Conservation (phyloP, 345 rosid species). For the Populus simonii region DNA sequence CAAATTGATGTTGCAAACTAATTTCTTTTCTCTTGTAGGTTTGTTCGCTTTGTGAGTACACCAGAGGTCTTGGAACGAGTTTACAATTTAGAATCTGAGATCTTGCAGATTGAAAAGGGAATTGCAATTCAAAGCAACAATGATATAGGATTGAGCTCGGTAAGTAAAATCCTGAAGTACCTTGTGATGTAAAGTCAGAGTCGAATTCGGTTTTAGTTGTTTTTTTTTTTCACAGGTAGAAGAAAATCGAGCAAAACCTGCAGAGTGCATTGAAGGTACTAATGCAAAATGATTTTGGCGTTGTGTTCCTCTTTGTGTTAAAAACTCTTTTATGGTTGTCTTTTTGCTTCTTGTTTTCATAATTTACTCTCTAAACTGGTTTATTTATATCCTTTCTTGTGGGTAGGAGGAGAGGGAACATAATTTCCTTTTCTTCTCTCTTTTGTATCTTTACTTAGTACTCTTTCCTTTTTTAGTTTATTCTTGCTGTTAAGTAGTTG, state of each 20-base stretch:
- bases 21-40: slow-evolving; percentile 46
- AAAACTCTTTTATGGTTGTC: background rate
- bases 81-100: slow-evolving; percentile 78
- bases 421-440: background rate
- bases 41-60: slow-evolving; percentile 97
- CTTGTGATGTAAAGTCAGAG: slow-evolving; percentile 6
- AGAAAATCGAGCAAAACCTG: slow-evolving; percentile 43
- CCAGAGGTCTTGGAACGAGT: slow-evolving; percentile 88
- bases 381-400: background rate
- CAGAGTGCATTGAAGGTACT: slow-evolving; percentile 63
- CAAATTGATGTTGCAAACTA: slow-evolving; percentile 5
- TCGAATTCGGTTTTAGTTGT: slow-evolving; percentile 11
- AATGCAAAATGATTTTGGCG: background rate
- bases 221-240: slow-evolving; percentile 47
- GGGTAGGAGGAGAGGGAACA: background rate
- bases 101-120: slow-evolving; percentile 87
- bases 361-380: background rate
- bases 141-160: slow-evolving; percentile 49
- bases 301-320: background rate
- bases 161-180: slow-evolving; percentile 34
- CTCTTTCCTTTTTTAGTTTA: background rate
- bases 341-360: background rate
- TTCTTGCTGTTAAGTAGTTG: background rate
- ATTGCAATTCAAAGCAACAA: slow-evolving; percentile 69
- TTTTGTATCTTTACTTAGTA: background rate